Evolutionary conservation across 2,329 filamentous ascomycete genomes (phyloP), one percentile per base, ranked within the genome.

Genomic region (Sporothrix sp.): DNA sequence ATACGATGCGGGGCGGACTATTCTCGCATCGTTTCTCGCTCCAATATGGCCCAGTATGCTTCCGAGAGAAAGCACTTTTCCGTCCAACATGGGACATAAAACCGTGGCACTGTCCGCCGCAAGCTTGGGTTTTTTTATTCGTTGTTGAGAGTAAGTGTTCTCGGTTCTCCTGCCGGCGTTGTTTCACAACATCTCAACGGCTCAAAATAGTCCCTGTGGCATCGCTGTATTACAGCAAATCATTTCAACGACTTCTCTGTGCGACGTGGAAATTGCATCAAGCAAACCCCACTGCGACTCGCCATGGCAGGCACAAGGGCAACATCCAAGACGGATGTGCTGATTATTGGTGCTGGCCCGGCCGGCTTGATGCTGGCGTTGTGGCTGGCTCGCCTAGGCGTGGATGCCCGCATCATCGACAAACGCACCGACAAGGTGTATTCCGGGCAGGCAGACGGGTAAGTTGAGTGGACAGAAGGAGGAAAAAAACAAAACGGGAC

Each of bases 371-470:
- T 74, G 69, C 60, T 70, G 30, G 66, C 69, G 6, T 51, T 66
- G 10, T 72, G 69, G 67, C 62, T 72, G 56, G 65, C 69, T 2
- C 63, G 66, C 27, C 65, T 65, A 39, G 68, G 68, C 13, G 58
- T 72, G 48, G 61, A 63, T 14, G 60, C 68, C 4, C 65, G 70
- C n/a, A 67, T 72, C 30, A 60, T 73, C n/a, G 71, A 73, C 58
- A 72, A 72, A 59, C 63, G 70, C n/a, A 58, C 55, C 28, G 53
- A 56, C 39, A 62, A 62, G 54, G 59, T 72, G 33, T 67, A 65
- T 55, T 63, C 62, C 6, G 69, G 71, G 3, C 69, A 74, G 55
- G 70, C 71, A 32, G 69, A 74, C 52, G 69, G 71, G 52, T 53
- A 42, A 33, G 44, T 25, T 6, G 10, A 33, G 44, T 25, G 4